Conservation (phyloP, 192 early-diverging fungal genomes). For the Borealophlyctis nickersoniae region DNA sequence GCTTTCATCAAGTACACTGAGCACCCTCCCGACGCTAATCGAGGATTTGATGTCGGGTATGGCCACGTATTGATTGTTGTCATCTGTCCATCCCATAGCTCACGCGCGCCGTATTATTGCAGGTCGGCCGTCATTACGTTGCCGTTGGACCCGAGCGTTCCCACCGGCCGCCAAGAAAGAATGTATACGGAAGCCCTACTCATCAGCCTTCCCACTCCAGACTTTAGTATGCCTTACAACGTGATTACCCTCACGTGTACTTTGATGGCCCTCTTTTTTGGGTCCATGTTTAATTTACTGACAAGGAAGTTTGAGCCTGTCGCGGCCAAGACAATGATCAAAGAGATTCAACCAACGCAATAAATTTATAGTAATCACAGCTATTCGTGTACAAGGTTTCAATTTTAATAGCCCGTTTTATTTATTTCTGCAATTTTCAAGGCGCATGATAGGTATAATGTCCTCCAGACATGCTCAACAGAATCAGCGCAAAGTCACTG, state of each 20-base stretch:
- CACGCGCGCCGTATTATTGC: not conserved
- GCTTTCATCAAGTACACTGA: slow-evolving; percentile 93
- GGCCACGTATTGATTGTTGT: not conserved
- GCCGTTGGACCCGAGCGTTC: not conserved
- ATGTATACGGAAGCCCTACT: slow-evolving; percentile 86
- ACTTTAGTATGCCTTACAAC: slow-evolving; percentile 99
- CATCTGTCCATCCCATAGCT: slow-evolving; percentile 8
- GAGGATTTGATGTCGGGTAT: slow-evolving; percentile 86
- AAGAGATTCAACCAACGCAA: no score
- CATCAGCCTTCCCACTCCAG: slow-evolving; percentile 88
- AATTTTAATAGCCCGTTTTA: no score
- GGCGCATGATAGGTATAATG: no score
- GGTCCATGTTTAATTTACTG: slow-evolving; percentile 82
- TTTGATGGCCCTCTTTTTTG: slow-evolving; percentile 92
- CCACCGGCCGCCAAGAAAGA: not conserved
- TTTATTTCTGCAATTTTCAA: no score
- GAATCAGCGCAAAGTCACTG: no score
- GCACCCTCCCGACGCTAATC: slow-evolving; percentile 93
- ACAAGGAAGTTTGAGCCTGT: slow-evolving; percentile 17
- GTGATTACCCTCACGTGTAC: slow-evolving; percentile 97
- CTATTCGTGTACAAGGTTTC: no score
- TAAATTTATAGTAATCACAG: no score
- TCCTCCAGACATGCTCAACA: no score
- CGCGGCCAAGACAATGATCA: not conserved
- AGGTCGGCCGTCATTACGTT: slow-evolving; percentile 15